Evolutionary conservation across 441 rosid species (phyloP).

Genomic region (Manihot esculenta): DNA sequence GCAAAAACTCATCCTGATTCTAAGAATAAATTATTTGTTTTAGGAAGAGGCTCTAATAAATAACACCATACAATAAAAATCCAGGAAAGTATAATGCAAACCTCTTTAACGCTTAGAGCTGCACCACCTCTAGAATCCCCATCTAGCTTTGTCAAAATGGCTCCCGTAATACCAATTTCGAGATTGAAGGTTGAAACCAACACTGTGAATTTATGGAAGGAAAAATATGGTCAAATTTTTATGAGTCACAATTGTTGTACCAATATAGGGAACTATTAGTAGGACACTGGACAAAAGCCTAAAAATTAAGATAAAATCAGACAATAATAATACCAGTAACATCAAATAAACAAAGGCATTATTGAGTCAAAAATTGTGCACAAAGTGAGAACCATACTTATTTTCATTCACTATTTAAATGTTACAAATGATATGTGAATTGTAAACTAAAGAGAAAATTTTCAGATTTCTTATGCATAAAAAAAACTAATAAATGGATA

Average conservation of each 20-base stretch:
- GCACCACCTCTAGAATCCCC: conserved; percentile 99
- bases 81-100: conserved; percentile 28
- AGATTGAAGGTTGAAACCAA: conserved; percentile 90
- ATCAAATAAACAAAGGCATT: conserved; percentile 1
- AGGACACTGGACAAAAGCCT: background rate
- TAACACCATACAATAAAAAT: conserved; percentile 11
- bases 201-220: conserved; percentile 46
- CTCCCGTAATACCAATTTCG: conserved; percentile 98
- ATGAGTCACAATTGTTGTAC: background rate
- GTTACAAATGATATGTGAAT: background rate
- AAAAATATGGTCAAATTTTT: conserved; percentile 15
- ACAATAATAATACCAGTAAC: background rate
- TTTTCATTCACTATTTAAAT: background rate
- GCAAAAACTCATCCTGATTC: conserved; percentile 1
- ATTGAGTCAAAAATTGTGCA: background rate
- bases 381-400: background rate
- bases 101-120: conserved; percentile 98
- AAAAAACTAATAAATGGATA: background rate
- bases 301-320: background rate
- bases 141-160: conserved; percentile 95
- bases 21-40: background rate
- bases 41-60: conserved; percentile 1
- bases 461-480: background rate
- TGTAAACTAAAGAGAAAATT: background rate
- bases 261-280: background rate